phyloP scores from a whole-genome alignment of 106 monocot genomes.

The Chionographis japonica region DNA sequence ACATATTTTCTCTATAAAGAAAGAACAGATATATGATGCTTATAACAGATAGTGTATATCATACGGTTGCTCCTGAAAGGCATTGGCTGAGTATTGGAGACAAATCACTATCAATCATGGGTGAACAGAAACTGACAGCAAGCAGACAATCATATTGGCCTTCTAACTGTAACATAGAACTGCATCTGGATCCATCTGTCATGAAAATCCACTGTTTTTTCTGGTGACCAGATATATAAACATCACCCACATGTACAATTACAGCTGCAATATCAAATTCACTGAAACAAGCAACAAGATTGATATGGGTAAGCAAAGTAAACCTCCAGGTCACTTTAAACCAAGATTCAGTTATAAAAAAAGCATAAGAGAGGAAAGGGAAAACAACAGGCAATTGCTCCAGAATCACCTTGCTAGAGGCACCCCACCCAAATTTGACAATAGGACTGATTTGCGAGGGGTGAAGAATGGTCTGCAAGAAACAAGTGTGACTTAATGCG shows the following conservation, averaged over 20 bases:
- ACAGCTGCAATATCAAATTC: slow-evolving; percentile 89
- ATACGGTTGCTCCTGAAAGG: slow-evolving; percentile 57
- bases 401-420: slow-evolving; percentile 60
- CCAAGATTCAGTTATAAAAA: neutral
- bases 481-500: neutral
- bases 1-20: too few species aligned
- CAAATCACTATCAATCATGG: slow-evolving; percentile 38
- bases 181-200: slow-evolving; percentile 60
- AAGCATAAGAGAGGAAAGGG: neutral
- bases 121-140: slow-evolving; percentile 62
- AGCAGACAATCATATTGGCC: slow-evolving; percentile 40
- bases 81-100: slow-evolving; percentile 37
- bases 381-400: neutral
- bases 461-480: slow-evolving; percentile 71
- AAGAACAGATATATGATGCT: neutral
- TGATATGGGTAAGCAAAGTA: neutral
- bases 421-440: slow-evolving; percentile 73
- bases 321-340: neutral
- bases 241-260: slow-evolving; percentile 73
- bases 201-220: slow-evolving; percentile 93
- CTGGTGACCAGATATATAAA: slow-evolving; percentile 50
- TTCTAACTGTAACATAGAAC: slow-evolving; percentile 23
- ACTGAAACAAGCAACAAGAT: slow-evolving; percentile 32
- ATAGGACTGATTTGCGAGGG: slow-evolving; percentile 51
- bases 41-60: neutral